These are phyloP conservation scores for Penicillium bovifimosum DNA, from an alignment of 495 filamentous ascomycete genomes.

Conservation along the genomic window DNA sequence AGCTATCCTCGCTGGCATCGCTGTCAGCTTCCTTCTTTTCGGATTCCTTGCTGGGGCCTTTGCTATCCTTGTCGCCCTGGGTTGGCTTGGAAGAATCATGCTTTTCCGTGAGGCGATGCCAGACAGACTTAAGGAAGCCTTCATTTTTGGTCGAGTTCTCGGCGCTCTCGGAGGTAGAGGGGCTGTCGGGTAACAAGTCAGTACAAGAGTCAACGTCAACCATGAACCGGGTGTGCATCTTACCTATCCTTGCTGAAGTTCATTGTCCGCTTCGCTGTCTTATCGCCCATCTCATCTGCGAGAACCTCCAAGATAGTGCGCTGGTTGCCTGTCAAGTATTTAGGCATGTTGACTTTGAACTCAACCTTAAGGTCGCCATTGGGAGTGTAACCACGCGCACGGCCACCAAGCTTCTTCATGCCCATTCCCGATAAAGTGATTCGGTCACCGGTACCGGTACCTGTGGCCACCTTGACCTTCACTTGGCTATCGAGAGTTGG, in stretches of 20 bases:
- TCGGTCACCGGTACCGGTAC: constrained; percentile 87
- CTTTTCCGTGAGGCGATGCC: constrained; percentile 81
- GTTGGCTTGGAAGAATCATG: constrained; percentile 36
- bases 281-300: constrained; percentile 89
- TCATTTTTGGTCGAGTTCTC: constrained; percentile 60
- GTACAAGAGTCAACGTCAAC: background rate
- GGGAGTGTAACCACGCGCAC: constrained; percentile 44
- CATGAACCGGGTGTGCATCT: constrained; percentile 1
- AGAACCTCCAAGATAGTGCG: constrained; percentile 89
- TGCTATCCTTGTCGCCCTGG: constrained; percentile 22
- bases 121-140: constrained; percentile 82
- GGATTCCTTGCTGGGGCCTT: constrained; percentile 15
- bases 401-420: constrained; percentile 71
- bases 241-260: constrained; percentile 53
- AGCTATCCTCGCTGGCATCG: constrained; percentile 36
- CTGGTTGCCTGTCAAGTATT: constrained; percentile 84
- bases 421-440: constrained; percentile 82
- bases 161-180: constrained; percentile 11
- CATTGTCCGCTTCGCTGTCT: constrained; percentile 89
- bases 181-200: constrained; percentile 6
- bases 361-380: constrained; percentile 86
- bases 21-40: constrained; percentile 24
- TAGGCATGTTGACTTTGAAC: constrained; percentile 92
- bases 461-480: constrained; percentile 79
- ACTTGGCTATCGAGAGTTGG: constrained; percentile 89